Evolutionary conservation across 106 monocot species (phyloP).

Genomic region (Agapanthus africanus): DNA sequence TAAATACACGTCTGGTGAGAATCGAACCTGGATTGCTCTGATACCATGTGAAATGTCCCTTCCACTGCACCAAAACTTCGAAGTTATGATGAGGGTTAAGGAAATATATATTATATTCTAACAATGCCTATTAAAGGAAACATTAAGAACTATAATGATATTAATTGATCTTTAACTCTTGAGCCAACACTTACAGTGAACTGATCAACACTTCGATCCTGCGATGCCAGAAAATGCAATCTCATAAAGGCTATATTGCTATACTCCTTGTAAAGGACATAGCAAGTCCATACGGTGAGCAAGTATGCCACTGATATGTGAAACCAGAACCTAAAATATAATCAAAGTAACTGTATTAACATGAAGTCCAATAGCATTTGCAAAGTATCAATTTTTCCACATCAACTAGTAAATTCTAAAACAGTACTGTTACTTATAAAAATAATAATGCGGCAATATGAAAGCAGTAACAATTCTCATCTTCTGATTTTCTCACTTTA

Average conservation of each 20-base stretch:
- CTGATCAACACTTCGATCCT: slow-evolving; percentile 76
- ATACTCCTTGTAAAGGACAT: slow-evolving; percentile 82
- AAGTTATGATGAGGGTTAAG: too few species aligned
- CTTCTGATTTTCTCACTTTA: too few species aligned
- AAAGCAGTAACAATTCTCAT: too few species aligned
- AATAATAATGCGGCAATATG: neutral
- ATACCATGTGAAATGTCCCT: too few species aligned
- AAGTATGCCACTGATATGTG: slow-evolving; percentile 70
- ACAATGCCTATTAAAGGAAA: neutral
- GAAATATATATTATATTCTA: too few species aligned
- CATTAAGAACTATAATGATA: neutral
- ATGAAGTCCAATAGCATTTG: neutral
- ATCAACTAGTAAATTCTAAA: neutral
- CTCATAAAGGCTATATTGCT: slow-evolving; percentile 75
- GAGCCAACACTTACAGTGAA: slow-evolving; percentile 37
- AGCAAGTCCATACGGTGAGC: slow-evolving; percentile 84
- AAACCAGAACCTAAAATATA: slow-evolving; percentile 48
- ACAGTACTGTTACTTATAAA: neutral
- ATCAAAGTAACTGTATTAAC: neutral
- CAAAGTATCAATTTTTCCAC: neutral
- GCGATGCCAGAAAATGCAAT: slow-evolving; percentile 83
- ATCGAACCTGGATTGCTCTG: too few species aligned
- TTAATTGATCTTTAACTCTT: neutral
- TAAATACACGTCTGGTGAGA: too few species aligned
- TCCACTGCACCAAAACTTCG: too few species aligned